Base-by-base conservation (phyloP, 2,329 filamentous ascomycete species). In the Fusarium haematococcum region DNA sequence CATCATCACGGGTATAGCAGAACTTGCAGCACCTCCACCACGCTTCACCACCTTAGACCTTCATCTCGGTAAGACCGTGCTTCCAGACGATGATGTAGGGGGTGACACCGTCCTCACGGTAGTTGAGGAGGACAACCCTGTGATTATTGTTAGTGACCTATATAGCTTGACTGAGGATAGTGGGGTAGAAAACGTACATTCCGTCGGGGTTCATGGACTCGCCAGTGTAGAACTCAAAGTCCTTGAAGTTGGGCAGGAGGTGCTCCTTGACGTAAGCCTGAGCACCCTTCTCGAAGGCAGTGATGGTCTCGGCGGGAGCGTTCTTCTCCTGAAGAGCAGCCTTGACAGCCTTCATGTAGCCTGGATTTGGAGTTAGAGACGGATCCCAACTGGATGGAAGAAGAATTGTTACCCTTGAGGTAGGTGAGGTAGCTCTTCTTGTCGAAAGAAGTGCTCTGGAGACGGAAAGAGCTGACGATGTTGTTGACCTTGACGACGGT, bases 61-160 rank as follows among this genome's bases (percentile, higher is more conserved):
- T 98, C 89, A 91, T 91, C 88, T 93, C 92, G 79, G 87, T 88
- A 76, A 98, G 86, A 82, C 96, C 97, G 87, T 98, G 93, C 91
- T 98, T 98, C 96, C 95, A 98, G 88, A 97, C 87, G 78, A 91
- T 93, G 80, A 97, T 89, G 83, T 90, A 99, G 70, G 97, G 97
- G 65, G 96, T 98, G 78, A 93, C 85, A 84, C 97, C 97, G 80
- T 98, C 97, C 85, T 98, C 95, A 80, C 97, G 96, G 91, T 98
- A 99, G 91, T 98, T 97, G 83, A 98, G 93, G 78, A 98, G 94
- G 77, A 95, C 89, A 80, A 98, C 89, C 91, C 94, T 95, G 13
- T 30, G 60, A 3, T 48, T 7, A 32, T 59, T 65, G 37, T 75
- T 71, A 68, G 58, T 37, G 25, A 59, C 33, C 43, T 30, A 18